Base-by-base conservation (phyloP, 495 filamentous ascomycete genomes). In the Aspergillus haitiensis region DNA sequence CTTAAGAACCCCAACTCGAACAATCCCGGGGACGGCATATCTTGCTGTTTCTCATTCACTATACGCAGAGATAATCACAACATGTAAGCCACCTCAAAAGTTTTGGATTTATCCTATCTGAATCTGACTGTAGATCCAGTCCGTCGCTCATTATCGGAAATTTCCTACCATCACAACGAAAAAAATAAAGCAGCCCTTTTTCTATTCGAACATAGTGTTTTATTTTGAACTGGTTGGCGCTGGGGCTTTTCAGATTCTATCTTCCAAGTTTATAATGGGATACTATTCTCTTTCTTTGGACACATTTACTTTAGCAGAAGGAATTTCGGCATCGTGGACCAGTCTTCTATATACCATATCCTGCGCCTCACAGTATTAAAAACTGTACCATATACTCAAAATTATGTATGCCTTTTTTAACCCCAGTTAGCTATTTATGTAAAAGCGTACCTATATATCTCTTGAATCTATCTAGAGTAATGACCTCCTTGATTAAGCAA, bases 41-140 rank as follows among this genome's bases (percentile, higher is more conserved):
- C 86, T 62, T 99, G 94, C 72, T 98, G 95, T 68, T 99, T 99
- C 70, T 97, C 94, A 0, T 97, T 99, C 66, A 93, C 93, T 44
- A 96, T 99, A 56, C 83, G 90, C 63, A 85, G 93, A 70, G 94
- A 99, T 75, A 89, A 88, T 58, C 89, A 98, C 72, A 93, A 97
- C 70, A 95, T 99, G 94, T 97, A 79, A 83, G 91, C 84, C 0
- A 33, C 7, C 21, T 27, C n/a, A 6, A 5, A 50, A 32, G 18
- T 6, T 7, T 16, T 37, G 6, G 37, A 16, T 9, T 7, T 12
- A 6, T 57, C 13, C 34, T 10, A 56, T 46, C 8, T 39, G 33
- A 37, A 49, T 44, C 37, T 69, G 55, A 63, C 63, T 66, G 39
- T 66, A 48, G 18, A 37, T 60, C 33, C 64, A 98, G 94, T 63